Conservation (phyloP, 768 basidiomycete species). For the Psilocybe cyanescens region DNA sequence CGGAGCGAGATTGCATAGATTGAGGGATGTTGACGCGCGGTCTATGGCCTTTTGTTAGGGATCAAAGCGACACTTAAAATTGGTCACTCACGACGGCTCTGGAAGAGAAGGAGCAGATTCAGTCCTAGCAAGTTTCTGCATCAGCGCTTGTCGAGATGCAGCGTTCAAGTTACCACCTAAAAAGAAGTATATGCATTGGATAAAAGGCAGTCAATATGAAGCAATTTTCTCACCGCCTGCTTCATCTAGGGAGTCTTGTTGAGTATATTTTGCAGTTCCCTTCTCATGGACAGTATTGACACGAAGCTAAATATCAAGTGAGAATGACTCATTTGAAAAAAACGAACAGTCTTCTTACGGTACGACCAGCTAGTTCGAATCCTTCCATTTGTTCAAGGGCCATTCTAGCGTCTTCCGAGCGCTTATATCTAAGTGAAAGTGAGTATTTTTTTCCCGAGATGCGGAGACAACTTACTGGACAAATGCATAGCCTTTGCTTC, state of each 20-base stretch:
- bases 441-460: neutral
- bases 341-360: slow-evolving; percentile 52
- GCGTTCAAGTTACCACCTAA: slow-evolving; percentile 96
- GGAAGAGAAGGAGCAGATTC: slow-evolving; percentile 62
- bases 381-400: slow-evolving; percentile 99
- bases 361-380: slow-evolving; percentile 95
- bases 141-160: slow-evolving; percentile 97
- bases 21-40: slow-evolving; percentile 81
- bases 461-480: slow-evolving; percentile 73
- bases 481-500: slow-evolving; percentile 98
- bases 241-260: slow-evolving; percentile 86
- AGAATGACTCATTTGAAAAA: neutral
- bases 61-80: neutral
- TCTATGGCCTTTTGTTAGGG: slow-evolving; percentile 38
- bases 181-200: slow-evolving; percentile 13
- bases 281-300: slow-evolving; percentile 95
- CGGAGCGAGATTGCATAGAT: slow-evolving; percentile 86
- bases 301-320: slow-evolving; percentile 56
- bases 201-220: neutral
- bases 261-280: slow-evolving; percentile 74
- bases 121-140: slow-evolving; percentile 99
- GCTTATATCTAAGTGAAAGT: slow-evolving; percentile 68
- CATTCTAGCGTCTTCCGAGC: slow-evolving; percentile 93
- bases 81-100: slow-evolving; percentile 59
- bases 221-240: slow-evolving; percentile 64